Evolutionary conservation across 2,329 filamentous ascomycete genomes (phyloP).

Genomic region (Trichoderma endophyticum): DNA sequence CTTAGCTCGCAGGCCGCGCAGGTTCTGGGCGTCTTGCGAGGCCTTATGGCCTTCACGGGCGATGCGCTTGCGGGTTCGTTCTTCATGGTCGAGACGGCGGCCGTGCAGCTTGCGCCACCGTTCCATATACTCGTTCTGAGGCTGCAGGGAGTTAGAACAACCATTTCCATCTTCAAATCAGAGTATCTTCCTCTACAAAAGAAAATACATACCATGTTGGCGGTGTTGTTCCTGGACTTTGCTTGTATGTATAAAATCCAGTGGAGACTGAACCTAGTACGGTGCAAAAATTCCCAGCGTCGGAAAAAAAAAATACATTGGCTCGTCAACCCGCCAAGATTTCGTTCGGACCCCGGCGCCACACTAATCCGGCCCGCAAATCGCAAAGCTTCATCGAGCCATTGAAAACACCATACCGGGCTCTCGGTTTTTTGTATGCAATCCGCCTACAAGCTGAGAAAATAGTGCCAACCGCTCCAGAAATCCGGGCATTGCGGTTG

Average conservation of each 20-base stretch:
- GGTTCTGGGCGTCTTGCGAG: slow-evolving; percentile 87
- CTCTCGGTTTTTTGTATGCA: background rate
- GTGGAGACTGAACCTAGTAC: background rate
- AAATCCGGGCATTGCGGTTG: slow-evolving; percentile 22
- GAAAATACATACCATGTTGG: slow-evolving; percentile 33
- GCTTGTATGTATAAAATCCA: slow-evolving; percentile 6
- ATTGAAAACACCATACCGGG: slow-evolving; percentile 4
- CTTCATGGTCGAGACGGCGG: slow-evolving; percentile 71
- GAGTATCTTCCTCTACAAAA: background rate
- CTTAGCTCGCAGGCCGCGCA: slow-evolving; percentile 89
- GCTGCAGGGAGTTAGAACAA: slow-evolving; percentile 45
- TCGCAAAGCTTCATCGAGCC: slow-evolving; percentile 11
- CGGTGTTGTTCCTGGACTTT: slow-evolving; percentile 12
- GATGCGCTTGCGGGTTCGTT: slow-evolving; percentile 79
- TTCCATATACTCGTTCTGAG: slow-evolving; percentile 79
- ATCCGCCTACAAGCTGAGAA: background rate
- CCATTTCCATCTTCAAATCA: background rate
- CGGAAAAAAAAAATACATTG: slow-evolving; percentile 22
- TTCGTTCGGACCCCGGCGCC: slow-evolving; percentile 31
- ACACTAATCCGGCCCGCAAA: slow-evolving; percentile 33
- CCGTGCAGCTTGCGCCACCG: slow-evolving; percentile 60
- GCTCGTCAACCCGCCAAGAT: slow-evolving; percentile 19
- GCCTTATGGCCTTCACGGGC: slow-evolving; percentile 88
- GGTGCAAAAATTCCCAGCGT: slow-evolving; percentile 29
- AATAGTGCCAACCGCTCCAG: slow-evolving; percentile 22